Percentiles rank a stretch among this genome's conserved stretches.
Conservation (phyloP, 2,329 filamentous ascomycete genomes). For the Penicillium sp. region DNA sequence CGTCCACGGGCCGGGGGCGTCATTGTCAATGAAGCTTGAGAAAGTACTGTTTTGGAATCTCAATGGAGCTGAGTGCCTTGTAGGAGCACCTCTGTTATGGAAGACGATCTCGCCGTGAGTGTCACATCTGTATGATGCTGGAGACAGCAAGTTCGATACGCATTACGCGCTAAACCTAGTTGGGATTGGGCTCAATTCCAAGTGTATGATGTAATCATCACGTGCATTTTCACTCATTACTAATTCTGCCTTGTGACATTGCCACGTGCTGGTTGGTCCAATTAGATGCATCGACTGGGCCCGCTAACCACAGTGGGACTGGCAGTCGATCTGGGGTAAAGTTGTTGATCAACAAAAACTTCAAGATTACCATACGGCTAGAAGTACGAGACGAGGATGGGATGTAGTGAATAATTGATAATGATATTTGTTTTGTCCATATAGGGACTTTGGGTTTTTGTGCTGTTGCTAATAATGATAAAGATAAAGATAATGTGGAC, state of each 20-base stretch:
- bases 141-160: constrained; percentile 10
- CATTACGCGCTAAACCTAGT: neutral
- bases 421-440: neutral
- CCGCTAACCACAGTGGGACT: constrained; percentile 1
- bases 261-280: constrained; percentile 20
- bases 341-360: constrained; percentile 5
- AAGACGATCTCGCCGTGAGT: neutral
- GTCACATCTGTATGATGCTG: constrained; percentile 4
- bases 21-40: constrained; percentile 22
- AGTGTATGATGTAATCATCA: constrained; percentile 4
- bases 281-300: neutral
- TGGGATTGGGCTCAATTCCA: constrained; percentile 4
- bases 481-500: neutral
- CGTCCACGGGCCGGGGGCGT: constrained; percentile 31
- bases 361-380: neutral
- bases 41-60: neutral
- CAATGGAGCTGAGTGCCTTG: neutral
- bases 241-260: constrained; percentile 9
- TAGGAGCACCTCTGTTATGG: neutral
- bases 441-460: neutral
- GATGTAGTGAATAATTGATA: neutral
- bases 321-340: constrained; percentile 26
- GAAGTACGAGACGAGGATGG: neutral
- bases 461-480: neutral
- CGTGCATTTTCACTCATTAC: neutral